Evolutionary conservation across 768 basidiomycete genomes (phyloP), one percentile per base, ranked within the genome.

Genomic region (Kwoniella sp.): DNA sequence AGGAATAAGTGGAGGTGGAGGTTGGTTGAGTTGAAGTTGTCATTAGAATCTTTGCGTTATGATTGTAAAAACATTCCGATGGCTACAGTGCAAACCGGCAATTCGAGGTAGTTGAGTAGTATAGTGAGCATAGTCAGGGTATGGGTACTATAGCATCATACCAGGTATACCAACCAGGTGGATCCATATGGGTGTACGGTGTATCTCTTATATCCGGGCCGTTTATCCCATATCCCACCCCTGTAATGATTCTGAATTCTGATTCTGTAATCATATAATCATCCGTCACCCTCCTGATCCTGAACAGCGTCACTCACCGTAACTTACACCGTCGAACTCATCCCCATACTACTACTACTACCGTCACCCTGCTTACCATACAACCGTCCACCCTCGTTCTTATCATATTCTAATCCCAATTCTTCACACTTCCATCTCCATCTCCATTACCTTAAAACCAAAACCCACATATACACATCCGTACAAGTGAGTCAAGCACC

Each of bases 391-490:
- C 48, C 15, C 10, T 50, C 21, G n/a, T 17, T 22, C n/a, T 49
- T 50, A 26, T 58, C 46, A 26, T 50, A n/a, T n/a, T n/a, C n/a
- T n/a, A n/a, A n/a, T n/a, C n/a, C 48, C 29, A 15, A 29, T 37
- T n/a, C 24, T 30, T 44, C 24, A 22, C 55, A 37, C 24, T 37
- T 55, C 47, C 47, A 36, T 30, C n/a, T n/a, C n/a, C n/a, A n/a
- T n/a, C 12, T 25, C 22, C 12, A 48, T 17, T 24, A 17, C 40
- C n/a, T 26, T n/a, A 22, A 55, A n/a, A 55, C 7, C 54, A 37
- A 10, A 29, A 25, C 55, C 55, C 13, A n/a, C 37, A 19, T 24
- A 58, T 58, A 58, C 33, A 33, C 44, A 58, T 29, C 17, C 19
- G 13, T 13, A 26, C 29, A 55, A 37, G 55, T 55, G 55, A 55